Evolutionary conservation across 2,329 filamentous ascomycete genomes (phyloP).

Genomic region (Grosmannia clavigera): DNA sequence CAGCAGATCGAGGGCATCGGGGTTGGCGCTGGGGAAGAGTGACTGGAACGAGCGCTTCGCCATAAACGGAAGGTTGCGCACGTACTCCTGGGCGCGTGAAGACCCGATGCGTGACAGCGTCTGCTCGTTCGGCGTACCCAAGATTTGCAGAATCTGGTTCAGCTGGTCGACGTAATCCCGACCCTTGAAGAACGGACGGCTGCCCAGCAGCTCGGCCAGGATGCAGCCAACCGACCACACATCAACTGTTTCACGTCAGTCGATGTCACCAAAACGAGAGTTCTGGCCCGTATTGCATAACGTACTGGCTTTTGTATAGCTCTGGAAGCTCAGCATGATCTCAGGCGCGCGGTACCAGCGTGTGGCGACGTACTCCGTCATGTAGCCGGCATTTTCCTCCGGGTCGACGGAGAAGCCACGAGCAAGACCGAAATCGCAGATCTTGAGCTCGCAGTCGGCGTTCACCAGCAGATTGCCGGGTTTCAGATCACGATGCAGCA

Average conservation of each 20-base stretch:
- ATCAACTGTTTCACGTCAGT: conserved; percentile 53
- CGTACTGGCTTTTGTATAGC: conserved; percentile 99
- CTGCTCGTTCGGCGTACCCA: conserved; percentile 92
- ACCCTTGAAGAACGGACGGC: conserved; percentile 97
- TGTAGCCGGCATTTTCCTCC: conserved; percentile 96
- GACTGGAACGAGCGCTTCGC: conserved; percentile 79
- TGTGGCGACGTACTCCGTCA: conserved; percentile 98
- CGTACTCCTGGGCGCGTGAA: conserved; percentile 92
- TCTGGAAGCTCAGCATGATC: conserved; percentile 99
- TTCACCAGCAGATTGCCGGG: conserved; percentile 96
- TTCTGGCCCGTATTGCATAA: conserved; percentile 20
- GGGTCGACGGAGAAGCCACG: conserved; percentile 95
- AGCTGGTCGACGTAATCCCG: conserved; percentile 98
- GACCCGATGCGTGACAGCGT: conserved; percentile 90
- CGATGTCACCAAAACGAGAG: background rate
- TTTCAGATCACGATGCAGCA: conserved; percentile 92
- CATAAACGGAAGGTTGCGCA: conserved; percentile 91
- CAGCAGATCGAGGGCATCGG: conserved; percentile 85
- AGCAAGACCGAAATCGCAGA: conserved; percentile 94
- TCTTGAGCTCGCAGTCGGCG: conserved; percentile 98
- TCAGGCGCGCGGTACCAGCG: conserved; percentile 92
- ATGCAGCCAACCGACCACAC: conserved; percentile 99
- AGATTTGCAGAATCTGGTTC: conserved; percentile 97
- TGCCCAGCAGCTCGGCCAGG: conserved; percentile 86
- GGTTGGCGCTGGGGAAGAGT: conserved; percentile 90